Evolutionary conservation across 371 early-diverging fungal genomes (phyloP).

Genomic region (Lichtheimia hyalospora): DNA sequence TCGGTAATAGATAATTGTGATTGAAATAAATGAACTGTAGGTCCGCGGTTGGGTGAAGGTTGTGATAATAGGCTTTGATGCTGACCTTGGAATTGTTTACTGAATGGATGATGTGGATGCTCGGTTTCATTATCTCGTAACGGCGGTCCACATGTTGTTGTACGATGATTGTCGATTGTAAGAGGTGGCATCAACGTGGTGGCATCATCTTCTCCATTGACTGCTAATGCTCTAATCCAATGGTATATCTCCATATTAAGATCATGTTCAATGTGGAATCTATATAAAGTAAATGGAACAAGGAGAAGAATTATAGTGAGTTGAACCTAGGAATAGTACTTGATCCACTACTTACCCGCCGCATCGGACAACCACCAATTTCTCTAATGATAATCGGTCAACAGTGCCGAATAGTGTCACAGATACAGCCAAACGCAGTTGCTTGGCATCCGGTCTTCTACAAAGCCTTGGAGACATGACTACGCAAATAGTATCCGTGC

Average conservation of each 20-base stretch:
- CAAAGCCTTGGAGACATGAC: conserved; percentile 14
- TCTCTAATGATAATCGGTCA: no score
- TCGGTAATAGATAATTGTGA: not conserved
- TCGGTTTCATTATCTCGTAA: not conserved
- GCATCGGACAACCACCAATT: not conserved
- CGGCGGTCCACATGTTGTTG: not conserved
- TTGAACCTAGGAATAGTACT: no score
- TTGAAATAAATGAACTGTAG: not conserved
- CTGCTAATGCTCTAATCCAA: not conserved
- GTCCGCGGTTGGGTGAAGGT: conserved; percentile 8
- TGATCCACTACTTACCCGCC: conserved; percentile 8
- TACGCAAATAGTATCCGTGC: conserved; percentile 17
- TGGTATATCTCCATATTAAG: conserved; percentile 16
- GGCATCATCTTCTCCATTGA: no score
- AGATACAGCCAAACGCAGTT: conserved; percentile 6
- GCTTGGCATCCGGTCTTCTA: conserved; percentile 3
- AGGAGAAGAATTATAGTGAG: not conserved
- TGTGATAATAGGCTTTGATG: conserved; percentile 5
- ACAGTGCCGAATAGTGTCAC: conserved; percentile 15
- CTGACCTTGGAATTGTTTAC: not conserved
- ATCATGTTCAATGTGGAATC: conserved; percentile 17
- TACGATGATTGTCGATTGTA: no score
- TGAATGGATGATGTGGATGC: not conserved
- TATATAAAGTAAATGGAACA: not conserved
- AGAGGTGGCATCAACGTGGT: no score